Conservation (phyloP, 306 rosid species). For the Malus domestica region ASM211411v1 NC_041802.1:2784501-2785000, state of each 20-base stretch:
- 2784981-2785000: conserved; percentile 20
- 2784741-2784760: neutral
- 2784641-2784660: neutral
- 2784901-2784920: conserved; percentile 35
- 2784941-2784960: conserved; percentile 8
- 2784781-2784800: conserved; percentile 87
- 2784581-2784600: neutral
- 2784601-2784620: neutral
- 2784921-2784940: conserved; percentile 57
- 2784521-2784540: neutral
- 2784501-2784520: neutral
- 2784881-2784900: conserved; percentile 15
- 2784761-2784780: neutral
- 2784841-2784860: conserved; percentile 22
- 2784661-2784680: neutral
- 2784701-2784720: neutral
- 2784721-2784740: conserved; percentile 17
- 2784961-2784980: conserved; percentile 26
- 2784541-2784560: neutral
- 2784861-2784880: conserved; percentile 11
- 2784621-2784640: neutral
- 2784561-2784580: neutral
- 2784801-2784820: conserved; percentile 97
- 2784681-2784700: neutral
- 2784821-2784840: conserved; percentile 98